These are phyloP conservation scores for Thalassiosira sp. DNA, from an alignment of 352 stramenopile species.

Conservation along the genomic window DNA sequence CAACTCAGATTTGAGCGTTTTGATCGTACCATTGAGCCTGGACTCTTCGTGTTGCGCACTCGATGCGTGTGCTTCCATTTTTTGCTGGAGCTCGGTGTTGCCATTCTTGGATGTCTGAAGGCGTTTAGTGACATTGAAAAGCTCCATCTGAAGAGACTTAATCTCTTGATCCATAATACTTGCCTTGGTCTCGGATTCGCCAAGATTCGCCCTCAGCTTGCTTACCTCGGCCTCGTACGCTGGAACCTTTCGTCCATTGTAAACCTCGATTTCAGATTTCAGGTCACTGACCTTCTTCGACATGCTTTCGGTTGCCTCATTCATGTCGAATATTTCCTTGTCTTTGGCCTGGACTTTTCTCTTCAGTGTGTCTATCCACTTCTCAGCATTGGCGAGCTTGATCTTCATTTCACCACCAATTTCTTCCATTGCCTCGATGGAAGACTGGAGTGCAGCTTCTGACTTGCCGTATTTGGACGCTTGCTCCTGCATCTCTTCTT, in stretches of 20 bases:
- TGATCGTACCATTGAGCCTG: slow-evolving; percentile 8
- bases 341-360: slow-evolving; percentile 5
- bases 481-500: slow-evolving; percentile 24
- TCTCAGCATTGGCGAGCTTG: slow-evolving; percentile 13
- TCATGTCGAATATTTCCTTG: slow-evolving; percentile 14
- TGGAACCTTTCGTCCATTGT: slow-evolving; percentile 17
- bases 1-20: slow-evolving; percentile 26
- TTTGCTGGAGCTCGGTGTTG: slow-evolving; percentile 17
- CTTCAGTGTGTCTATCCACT: slow-evolving; percentile 16
- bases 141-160: slow-evolving; percentile 32
- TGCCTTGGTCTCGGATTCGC: slow-evolving; percentile 15
- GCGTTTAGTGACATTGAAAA: slow-evolving; percentile 12
- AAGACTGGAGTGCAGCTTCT: slow-evolving; percentile 18
- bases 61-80: slow-evolving; percentile 7
- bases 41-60: slow-evolving; percentile 18
- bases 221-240: slow-evolving; percentile 11
- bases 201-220: slow-evolving; percentile 23
- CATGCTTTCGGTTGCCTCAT: slow-evolving; percentile 16
- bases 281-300: slow-evolving; percentile 15
- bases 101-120: slow-evolving; percentile 25
- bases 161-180: slow-evolving; percentile 31
- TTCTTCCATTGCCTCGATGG: slow-evolving; percentile 16
- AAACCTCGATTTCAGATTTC: slow-evolving; percentile 21
- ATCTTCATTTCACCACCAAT: slow-evolving; percentile 7
- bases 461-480: neutral